A percentile compares a stretch with the other conserved stretches of the same genome.
phyloP scores from a whole-genome alignment of 2,329 filamentous ascomycete genomes.

The Calycina herbarum region DNA sequence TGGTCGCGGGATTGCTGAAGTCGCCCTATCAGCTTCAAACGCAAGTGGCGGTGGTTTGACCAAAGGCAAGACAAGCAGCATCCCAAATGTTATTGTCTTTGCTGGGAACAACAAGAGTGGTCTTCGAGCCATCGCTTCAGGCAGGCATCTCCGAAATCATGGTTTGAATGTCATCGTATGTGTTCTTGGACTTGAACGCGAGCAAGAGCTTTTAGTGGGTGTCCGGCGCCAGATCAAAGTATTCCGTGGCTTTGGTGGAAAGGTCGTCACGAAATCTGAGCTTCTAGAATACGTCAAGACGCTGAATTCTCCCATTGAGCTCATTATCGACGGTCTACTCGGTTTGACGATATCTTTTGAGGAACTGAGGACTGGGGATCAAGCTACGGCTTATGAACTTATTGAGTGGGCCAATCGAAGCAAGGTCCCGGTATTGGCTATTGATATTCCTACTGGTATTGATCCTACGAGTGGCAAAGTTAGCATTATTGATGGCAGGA shows the following conservation, averaged over 20 bases:
- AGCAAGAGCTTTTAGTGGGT: conserved; percentile 76
- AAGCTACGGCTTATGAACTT: conserved; percentile 81
- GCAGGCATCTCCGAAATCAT: conserved; percentile 82
- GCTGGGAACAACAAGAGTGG: conserved; percentile 94
- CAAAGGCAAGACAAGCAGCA: conserved; percentile 41
- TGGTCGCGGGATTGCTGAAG: conserved; percentile 83
- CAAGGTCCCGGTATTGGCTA: conserved; percentile 76
- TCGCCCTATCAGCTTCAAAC: conserved; percentile 68
- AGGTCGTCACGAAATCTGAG: conserved; percentile 61
- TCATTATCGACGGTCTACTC: conserved; percentile 87
- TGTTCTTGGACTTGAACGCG: conserved; percentile 80
- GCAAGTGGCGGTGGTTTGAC: conserved; percentile 38
- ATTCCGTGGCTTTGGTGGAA: conserved; percentile 80
- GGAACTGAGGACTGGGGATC: conserved; percentile 78
- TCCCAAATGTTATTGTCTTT: conserved; percentile 64
- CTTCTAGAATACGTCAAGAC: conserved; percentile 61
- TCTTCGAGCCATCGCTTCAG: conserved; percentile 79
- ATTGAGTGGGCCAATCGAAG: conserved; percentile 93
- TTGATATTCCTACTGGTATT: conserved; percentile 90
- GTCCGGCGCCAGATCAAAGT: conserved; percentile 80
- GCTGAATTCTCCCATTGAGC: conserved; percentile 65
- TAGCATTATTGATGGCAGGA: conserved; percentile 69
- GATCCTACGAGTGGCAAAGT: conserved; percentile 74
- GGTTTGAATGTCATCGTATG: conserved; percentile 79
- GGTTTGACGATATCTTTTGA: conserved; percentile 87